Evolutionary conservation across 176 grass and related monocot species (phyloP), one percentile per base, ranked within the genome.

Genomic region (Alloteropsis semialata): DNA sequence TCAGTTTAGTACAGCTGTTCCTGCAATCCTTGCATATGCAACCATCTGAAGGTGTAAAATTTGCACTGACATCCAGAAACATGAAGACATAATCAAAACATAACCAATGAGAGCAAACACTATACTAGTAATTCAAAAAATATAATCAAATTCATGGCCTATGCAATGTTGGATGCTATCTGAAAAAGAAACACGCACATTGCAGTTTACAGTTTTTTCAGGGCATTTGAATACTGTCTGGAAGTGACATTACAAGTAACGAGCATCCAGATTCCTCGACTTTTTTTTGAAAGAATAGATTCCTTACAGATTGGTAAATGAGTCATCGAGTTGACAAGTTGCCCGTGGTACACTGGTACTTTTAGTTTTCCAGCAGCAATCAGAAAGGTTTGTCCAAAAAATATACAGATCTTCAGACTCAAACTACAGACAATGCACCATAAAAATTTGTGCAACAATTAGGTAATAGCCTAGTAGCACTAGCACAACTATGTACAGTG

Each of bases 361-460:
- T 83, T 75, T 27, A 48, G 51, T 46, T 62, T 80, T 67, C 24
- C 22, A 25, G 69, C 30, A 80, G 50, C 45, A 78, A 62, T 33
- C 10, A 71, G n/a, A n/a, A n/a, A n/a, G n/a, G n/a, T n/a, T n/a
- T n/a, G n/a, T n/a, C n/a, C n/a, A n/a, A n/a, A n/a, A n/a, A n/a
- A n/a, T n/a, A n/a, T n/a, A n/a, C n/a, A n/a, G n/a, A n/a, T n/a
- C n/a, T n/a, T n/a, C 15, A 69, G 51, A 30, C n/a, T 79, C 65
- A 37, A 69, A 64, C 15, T 29, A 36, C 21, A 50, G 34, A 51
- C 53, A 28, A 17, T 32, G 45, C 28, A 41, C 8, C 59, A 84
- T 43, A 22, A 32, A 80, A 73, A 80, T 10, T 6, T 50, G 77
- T 80, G 77, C 77, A 53, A 12, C 6, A 22, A 18, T 80, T 80